Evolutionary conservation across 257 asterid species (phyloP).

Genomic region (Plantago ovata): DNA sequence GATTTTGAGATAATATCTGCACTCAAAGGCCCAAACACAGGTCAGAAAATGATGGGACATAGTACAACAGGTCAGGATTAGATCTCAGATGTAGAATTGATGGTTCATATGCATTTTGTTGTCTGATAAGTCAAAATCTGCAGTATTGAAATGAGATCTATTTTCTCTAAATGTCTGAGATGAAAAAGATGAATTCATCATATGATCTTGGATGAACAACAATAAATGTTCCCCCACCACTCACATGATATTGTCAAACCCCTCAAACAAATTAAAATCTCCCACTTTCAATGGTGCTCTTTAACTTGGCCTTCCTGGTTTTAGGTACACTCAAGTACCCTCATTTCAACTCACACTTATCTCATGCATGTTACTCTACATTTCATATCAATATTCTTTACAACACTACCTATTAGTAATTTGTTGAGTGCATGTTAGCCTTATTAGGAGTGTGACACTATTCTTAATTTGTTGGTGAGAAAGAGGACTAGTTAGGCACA

Average conservation of each 20-base stretch:
- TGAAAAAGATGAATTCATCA: slow-evolving; percentile 3
- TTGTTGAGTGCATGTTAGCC: too few species aligned
- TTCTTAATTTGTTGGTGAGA: too few species aligned
- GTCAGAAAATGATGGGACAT: background rate
- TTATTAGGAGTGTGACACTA: too few species aligned
- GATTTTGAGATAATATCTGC: too few species aligned
- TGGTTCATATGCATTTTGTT: slow-evolving; percentile 28
- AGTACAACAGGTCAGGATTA: slow-evolving; percentile 1
- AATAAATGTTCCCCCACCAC: slow-evolving; percentile 20
- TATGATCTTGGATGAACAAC: background rate
- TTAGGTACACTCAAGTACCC: slow-evolving; percentile 26
- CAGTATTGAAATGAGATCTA: slow-evolving; percentile 17
- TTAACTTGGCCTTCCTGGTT: slow-evolving; percentile 22
- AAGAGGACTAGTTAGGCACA: too few species aligned
- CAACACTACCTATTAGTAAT: too few species aligned
- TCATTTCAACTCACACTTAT: slow-evolving; percentile 20
- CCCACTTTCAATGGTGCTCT: slow-evolving; percentile 45
- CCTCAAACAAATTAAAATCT: slow-evolving; percentile 22
- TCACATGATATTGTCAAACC: slow-evolving; percentile 27
- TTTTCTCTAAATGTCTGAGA: slow-evolving; percentile 16
- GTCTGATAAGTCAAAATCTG: slow-evolving; percentile 7
- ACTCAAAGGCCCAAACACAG: too few species aligned
- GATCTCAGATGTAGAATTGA: slow-evolving; percentile 14
- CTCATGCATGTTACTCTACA: slow-evolving; percentile 1
- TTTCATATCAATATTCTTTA: too few species aligned